Conservation (phyloP, 768 basidiomycete genomes). For the Podaxis carcinomalis region DNA sequence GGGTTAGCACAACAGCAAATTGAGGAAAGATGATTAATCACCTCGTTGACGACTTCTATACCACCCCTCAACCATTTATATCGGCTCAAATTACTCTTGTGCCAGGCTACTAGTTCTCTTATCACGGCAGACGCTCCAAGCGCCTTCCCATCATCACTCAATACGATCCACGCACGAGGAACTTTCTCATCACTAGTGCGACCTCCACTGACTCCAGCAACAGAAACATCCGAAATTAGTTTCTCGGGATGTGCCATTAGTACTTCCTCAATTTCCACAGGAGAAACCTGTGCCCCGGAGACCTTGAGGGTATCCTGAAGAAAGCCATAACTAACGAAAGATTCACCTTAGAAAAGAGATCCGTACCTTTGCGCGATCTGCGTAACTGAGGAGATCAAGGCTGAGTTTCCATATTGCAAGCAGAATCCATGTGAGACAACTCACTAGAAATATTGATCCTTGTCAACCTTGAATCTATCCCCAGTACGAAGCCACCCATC, state of each 20-base stretch:
- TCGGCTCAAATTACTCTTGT: constrained; percentile 56
- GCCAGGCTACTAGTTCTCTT: constrained; percentile 54
- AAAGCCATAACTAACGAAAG: background rate
- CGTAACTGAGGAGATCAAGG: constrained; percentile 41
- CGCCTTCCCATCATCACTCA: constrained; percentile 49
- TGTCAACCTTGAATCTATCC: constrained; percentile 59
- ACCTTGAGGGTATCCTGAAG: constrained; percentile 72
- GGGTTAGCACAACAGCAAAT: background rate
- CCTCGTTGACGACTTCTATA: constrained; percentile 60
- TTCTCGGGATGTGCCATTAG: constrained; percentile 58
- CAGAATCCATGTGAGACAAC: constrained; percentile 17
- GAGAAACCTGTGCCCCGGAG: constrained; percentile 75
- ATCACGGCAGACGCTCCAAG: constrained; percentile 38
- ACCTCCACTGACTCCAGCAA: constrained; percentile 70
- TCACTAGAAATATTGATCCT: constrained; percentile 61
- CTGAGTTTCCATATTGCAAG: background rate
- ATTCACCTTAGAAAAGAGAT: background rate
- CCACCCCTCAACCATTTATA: constrained; percentile 79
- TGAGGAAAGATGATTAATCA: constrained; percentile 21
- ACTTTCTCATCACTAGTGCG: constrained; percentile 67
- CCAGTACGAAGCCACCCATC: constrained; percentile 75
- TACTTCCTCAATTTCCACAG: constrained; percentile 70
- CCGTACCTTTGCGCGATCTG: constrained; percentile 66
- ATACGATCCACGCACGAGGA: constrained; percentile 74
- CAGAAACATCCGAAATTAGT: constrained; percentile 62